Evolutionary conservation across 1,284 basidiomycete genomes (phyloP), one percentile per base, ranked within the genome.

Genomic region (Ustilago nuda): DNA sequence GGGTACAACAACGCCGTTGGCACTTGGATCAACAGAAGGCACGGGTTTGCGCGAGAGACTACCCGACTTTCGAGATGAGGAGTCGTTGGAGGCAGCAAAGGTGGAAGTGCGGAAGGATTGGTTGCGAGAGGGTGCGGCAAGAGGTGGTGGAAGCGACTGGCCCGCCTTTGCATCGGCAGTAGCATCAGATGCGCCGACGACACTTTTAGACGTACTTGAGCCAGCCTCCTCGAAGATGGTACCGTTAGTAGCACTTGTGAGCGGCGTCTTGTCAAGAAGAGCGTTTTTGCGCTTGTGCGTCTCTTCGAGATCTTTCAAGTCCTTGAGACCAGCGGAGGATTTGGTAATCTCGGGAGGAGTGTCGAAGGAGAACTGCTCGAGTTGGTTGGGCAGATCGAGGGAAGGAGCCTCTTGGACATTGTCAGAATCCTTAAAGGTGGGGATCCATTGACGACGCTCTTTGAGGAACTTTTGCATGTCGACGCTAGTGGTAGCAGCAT

Each of bases 391-490:
- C 35, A 71, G 56, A n/a, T 52, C 36, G 45, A 57, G 39, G 4
- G 58, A 27, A 23, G 63, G 19, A 19, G 0, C 56, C n/a, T 76
- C 67, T 32, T 66, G 48, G 64, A 72, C 59, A 12, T 56, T 12
- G 17, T 73, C 48, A 37, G 56, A 55, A 23, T 76, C 65, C 56
- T 73, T 72, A 66, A 79, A 76, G 3, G 71, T 79, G 37, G 73
- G 77, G 37, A 79, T 79, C 70, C 75, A 70, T 55, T 81, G 75
- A 48, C 81, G 75, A 41, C 81, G 78, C 66, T 72, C 69, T 56
- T 81, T 81, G 62, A 82, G 71, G 63, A 80, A 82, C 23, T 73
- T 72, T 37, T 82, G 72, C 62, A 82, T 66, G 43, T 82, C 78
- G 39, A 73, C 53, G 33, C 35, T 64, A 53, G 59, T 51, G 43